phyloP scores from a whole-genome alignment of 345 rosid species.

The Pistacia integerrima region DNA sequence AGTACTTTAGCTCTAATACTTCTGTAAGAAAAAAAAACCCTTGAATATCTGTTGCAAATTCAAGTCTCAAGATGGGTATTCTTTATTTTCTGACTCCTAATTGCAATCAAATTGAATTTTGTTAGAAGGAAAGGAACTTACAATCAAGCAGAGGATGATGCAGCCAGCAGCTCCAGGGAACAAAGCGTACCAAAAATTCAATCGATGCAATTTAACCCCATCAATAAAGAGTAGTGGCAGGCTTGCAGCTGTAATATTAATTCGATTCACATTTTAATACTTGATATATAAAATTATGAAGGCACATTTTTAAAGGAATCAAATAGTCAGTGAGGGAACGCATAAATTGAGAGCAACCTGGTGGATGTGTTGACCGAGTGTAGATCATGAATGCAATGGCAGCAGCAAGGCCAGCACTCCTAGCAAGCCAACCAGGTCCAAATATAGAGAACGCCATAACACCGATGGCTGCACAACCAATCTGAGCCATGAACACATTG shows the following conservation, averaged over 20 bases:
- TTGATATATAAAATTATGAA: not conserved
- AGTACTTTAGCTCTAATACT: too few species aligned
- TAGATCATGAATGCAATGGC: slow-evolving; percentile 84
- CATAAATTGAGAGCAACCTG: slow-evolving; percentile 44
- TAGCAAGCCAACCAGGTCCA: slow-evolving; percentile 89
- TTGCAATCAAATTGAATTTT: not conserved
- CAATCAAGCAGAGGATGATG: slow-evolving; percentile 70
- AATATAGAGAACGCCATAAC: slow-evolving; percentile 68
- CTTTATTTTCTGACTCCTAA: not conserved
- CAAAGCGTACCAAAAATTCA: slow-evolving; percentile 76
- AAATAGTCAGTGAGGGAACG: not conserved
- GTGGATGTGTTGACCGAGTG: slow-evolving; percentile 77
- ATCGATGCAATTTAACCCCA: slow-evolving; percentile 70
- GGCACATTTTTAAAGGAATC: not conserved
- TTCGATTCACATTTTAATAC: not conserved
- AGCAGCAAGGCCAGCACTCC: slow-evolving; percentile 75
- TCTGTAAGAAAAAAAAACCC: too few species aligned
- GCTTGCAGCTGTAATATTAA: slow-evolving; percentile 69
- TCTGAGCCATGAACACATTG: slow-evolving; percentile 90
- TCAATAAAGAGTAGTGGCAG: slow-evolving; percentile 88
- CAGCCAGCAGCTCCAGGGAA: slow-evolving; percentile 94
- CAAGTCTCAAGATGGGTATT: not conserved
- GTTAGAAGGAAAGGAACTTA: slow-evolving; percentile 34
- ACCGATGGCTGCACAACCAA: slow-evolving; percentile 91
- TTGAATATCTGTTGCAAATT: too few species aligned